Percentiles rank a stretch among this genome's conserved stretches.
Conservation (phyloP, 805 yeast genomes). For the Teunomyces cretensis region DNA sequence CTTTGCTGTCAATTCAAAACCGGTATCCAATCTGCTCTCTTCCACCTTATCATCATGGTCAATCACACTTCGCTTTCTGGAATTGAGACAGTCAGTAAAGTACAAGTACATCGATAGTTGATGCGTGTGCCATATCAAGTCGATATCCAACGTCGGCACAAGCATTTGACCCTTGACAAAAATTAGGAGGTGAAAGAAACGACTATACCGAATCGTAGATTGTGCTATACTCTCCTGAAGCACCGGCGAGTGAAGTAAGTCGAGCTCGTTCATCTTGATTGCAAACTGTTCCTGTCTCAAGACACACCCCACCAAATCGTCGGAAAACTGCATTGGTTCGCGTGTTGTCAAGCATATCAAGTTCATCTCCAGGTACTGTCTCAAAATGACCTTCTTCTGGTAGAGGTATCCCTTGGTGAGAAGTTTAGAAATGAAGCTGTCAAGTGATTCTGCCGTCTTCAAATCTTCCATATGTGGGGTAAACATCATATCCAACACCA, state of each 20-base stretch:
- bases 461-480: conserved; percentile 8
- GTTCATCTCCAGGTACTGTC: conserved; percentile 14
- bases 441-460: neutral
- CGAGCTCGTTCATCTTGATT: conserved; percentile 17
- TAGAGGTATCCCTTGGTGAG: neutral
- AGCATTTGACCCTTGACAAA: conserved; percentile 5
- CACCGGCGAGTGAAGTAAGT: conserved; percentile 17
- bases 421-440: neutral
- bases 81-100: conserved; percentile 9
- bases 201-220: conserved; percentile 17
- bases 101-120: conserved; percentile 17
- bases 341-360: conserved; percentile 9
- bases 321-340: conserved; percentile 10
- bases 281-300: conserved; percentile 22
- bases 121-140: conserved; percentile 29
- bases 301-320: conserved; percentile 27
- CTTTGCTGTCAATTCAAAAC: conserved; percentile 17
- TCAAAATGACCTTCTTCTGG: conserved; percentile 4
- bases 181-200: conserved; percentile 14
- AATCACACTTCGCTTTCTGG: conserved; percentile 9
- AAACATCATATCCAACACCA: neutral
- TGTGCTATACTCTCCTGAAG: conserved; percentile 13
- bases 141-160: conserved; percentile 28
- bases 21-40: conserved; percentile 14
- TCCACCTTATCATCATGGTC: conserved; percentile 29